Conservation (phyloP, 345 rosid genomes). For the Physaria fendleri region DNA sequence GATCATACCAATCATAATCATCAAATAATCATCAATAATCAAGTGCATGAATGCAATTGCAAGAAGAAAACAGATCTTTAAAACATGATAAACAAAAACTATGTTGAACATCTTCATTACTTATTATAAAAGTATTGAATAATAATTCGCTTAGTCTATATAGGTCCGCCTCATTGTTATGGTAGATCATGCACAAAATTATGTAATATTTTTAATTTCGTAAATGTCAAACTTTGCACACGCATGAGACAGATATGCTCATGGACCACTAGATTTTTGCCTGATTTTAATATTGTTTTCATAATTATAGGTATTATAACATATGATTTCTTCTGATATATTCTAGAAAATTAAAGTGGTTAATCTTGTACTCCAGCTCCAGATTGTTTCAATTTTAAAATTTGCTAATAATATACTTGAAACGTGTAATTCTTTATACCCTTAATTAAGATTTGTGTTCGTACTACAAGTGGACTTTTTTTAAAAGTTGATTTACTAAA, state of each 20-base stretch:
- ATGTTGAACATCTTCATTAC: constrained; percentile 10
- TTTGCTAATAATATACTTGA: neutral
- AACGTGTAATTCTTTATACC: constrained; percentile 16
- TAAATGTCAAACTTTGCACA: constrained; percentile 26
- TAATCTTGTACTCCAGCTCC: constrained; percentile 11
- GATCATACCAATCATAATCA: neutral
- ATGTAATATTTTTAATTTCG: no score
- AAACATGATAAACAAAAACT: neutral
- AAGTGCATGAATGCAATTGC: constrained; percentile 4
- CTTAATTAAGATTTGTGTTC: neutral
- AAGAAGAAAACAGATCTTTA: neutral
- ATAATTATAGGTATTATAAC: constrained; percentile 9
- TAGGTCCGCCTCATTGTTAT: no score
- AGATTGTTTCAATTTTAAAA: neutral
- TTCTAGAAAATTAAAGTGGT: neutral
- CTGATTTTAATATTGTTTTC: constrained; percentile 7
- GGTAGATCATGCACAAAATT: no score
- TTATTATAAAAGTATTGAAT: neutral
- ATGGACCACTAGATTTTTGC: constrained; percentile 26
- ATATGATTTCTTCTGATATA: constrained; percentile 20
- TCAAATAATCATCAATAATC: neutral
- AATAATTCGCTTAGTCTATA: constrained; percentile 1
- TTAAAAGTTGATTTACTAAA: neutral
- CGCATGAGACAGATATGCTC: constrained; percentile 27
- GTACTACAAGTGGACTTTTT: neutral